Percentiles rank a stretch among this genome's conserved stretches.
Conservation (phyloP, 257 asterid species). For the Ligustrum vulgare region DNA sequence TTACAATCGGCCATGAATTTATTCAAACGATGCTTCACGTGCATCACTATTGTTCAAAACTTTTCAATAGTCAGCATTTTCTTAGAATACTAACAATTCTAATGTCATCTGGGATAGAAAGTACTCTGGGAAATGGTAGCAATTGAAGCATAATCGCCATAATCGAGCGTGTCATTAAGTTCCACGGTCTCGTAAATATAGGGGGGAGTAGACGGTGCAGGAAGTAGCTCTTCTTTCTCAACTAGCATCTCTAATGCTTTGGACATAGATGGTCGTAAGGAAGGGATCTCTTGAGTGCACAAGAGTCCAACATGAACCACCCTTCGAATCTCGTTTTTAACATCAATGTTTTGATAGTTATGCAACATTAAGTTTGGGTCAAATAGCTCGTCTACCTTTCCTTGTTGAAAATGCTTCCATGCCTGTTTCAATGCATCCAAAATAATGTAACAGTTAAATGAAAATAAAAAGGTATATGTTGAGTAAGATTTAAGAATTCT, state of each 20-base stretch:
- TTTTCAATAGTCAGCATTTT: neutral
- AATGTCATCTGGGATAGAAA: slow-evolving; percentile 57
- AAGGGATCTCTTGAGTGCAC: slow-evolving; percentile 63
- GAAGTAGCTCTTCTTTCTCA: slow-evolving; percentile 54
- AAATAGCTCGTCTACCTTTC: slow-evolving; percentile 47
- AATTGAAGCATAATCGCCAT: slow-evolving; percentile 37
- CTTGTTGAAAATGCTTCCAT: slow-evolving; percentile 65
- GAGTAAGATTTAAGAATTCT: neutral
- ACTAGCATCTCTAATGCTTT: slow-evolving; percentile 61
- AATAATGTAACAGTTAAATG: too few species aligned
- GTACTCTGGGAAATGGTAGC: slow-evolving; percentile 59
- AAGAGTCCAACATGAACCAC: slow-evolving; percentile 62
- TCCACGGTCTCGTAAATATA: slow-evolving; percentile 60
- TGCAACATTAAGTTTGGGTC: slow-evolving; percentile 64
- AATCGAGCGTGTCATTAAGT: slow-evolving; percentile 29
- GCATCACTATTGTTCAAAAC: too few species aligned
- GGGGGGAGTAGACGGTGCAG: slow-evolving; percentile 69
- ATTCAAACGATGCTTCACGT: slow-evolving; percentile 26
- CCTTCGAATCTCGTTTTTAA: slow-evolving; percentile 43
- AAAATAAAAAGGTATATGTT: neutral
- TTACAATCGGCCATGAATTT: slow-evolving; percentile 27
- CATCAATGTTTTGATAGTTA: slow-evolving; percentile 32
- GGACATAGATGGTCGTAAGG: slow-evolving; percentile 68
- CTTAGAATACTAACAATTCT: neutral
- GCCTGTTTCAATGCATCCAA: slow-evolving; percentile 41